A percentile compares a stretch with the other conserved stretches of the same genome.
Evolutionary conservation across 441 rosid genomes (phyloP).

Genomic region (Omphalea diandra): DNA sequence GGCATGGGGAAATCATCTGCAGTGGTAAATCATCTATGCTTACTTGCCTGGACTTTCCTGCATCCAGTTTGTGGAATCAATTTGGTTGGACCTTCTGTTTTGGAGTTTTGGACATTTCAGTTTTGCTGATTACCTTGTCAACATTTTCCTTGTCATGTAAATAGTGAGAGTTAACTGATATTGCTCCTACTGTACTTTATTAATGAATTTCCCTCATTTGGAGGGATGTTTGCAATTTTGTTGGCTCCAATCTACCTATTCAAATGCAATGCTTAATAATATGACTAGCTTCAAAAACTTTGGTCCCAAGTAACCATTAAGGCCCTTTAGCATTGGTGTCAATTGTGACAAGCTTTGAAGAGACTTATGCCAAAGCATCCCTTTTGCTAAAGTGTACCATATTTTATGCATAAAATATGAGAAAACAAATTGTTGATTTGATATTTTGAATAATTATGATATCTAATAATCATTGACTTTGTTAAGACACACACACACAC

Average conservation of each 20-base stretch:
- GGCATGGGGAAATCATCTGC: slow-evolving; percentile 64
- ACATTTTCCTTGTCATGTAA: neutral
- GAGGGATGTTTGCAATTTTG: neutral
- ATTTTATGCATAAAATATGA: neutral
- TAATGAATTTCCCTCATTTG: neutral
- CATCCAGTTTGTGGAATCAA: slow-evolving; percentile 13
- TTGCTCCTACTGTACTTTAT: neutral
- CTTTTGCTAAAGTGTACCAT: neutral
- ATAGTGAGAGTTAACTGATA: neutral
- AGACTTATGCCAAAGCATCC: neutral
- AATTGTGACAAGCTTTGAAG: neutral
- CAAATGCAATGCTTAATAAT: neutral
- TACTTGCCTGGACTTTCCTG: neutral
- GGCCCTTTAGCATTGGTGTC: neutral
- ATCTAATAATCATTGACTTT: neutral
- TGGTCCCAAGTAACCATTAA: neutral
- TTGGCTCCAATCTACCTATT: neutral
- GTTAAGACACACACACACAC: neutral
- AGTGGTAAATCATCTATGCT: slow-evolving; percentile 56
- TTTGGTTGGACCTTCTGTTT: neutral
- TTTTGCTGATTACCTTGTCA: neutral
- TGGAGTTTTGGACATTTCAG: neutral
- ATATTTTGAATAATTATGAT: neutral
- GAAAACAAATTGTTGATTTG: neutral
- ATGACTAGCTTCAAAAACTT: neutral